Evolutionary conservation across 352 stramenopile genomes (phyloP).

Genomic region (Phytopythium mirpurense): DNA sequence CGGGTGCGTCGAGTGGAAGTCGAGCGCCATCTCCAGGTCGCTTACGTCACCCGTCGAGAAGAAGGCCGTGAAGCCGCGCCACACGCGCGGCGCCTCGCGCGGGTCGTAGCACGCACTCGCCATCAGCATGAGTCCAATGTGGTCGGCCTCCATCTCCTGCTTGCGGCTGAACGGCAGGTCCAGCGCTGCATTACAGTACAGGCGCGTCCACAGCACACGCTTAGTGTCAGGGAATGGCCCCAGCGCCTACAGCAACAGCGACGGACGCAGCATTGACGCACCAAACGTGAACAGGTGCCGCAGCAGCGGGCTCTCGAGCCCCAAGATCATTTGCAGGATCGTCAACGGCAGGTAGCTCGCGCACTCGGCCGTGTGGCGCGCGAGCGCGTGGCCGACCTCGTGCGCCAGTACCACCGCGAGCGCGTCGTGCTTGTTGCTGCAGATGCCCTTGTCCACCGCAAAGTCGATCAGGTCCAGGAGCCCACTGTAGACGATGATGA

Average conservation of each 20-base stretch:
- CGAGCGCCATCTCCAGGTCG: constrained; percentile 32
- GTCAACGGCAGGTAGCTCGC: constrained; percentile 57
- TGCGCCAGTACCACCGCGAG: constrained; percentile 62
- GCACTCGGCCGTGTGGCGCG: constrained; percentile 53
- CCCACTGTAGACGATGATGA: constrained; percentile 65
- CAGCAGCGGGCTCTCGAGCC: constrained; percentile 54
- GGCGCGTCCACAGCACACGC: constrained; percentile 1
- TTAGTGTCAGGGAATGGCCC: too few species aligned
- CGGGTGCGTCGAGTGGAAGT: constrained; percentile 64
- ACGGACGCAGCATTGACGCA: constrained; percentile 6
- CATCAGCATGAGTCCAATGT: constrained; percentile 78
- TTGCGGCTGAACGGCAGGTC: constrained; percentile 61
- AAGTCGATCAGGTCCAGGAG: constrained; percentile 66
- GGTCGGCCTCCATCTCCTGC: constrained; percentile 60
- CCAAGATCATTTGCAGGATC: constrained; percentile 35
- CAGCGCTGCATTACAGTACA: constrained; percentile 18
- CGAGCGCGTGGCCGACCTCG: constrained; percentile 62
- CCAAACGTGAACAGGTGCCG: constrained; percentile 60
- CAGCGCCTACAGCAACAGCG: background rate
- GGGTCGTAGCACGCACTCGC: constrained; percentile 69
- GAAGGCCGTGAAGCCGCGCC: constrained; percentile 34
- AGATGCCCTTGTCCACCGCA: constrained; percentile 49
- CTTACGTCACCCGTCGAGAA: constrained; percentile 24
- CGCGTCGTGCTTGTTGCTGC: constrained; percentile 52
- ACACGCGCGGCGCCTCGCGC: constrained; percentile 39